Percentiles rank a stretch among this genome's conserved stretches.
These are phyloP conservation scores for Vaccinium myrtillus DNA, from an alignment of 148 eudicot genomes.

Conservation along the genomic window DNA sequence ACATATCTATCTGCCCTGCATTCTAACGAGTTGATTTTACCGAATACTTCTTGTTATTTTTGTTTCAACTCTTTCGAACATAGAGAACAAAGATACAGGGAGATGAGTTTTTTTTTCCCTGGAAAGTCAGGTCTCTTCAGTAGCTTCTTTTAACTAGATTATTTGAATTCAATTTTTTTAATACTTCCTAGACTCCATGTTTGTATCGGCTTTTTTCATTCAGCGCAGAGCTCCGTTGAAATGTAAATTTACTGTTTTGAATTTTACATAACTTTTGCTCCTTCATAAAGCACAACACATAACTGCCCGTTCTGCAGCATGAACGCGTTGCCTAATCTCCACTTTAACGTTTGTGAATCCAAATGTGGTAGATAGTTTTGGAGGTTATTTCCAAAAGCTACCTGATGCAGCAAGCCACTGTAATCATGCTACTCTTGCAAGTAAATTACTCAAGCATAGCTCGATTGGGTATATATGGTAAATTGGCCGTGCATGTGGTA, in stretches of 20 bases:
- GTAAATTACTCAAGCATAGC: background rate
- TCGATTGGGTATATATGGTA: background rate
- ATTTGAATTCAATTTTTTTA: background rate
- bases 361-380: background rate
- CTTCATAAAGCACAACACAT: background rate
- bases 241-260: background rate
- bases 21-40: background rate
- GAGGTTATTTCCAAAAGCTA: background rate
- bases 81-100: background rate
- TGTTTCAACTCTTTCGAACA: background rate
- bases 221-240: background rate
- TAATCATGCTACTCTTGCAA: background rate
- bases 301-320: background rate
- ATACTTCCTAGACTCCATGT: background rate
- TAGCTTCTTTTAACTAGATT: background rate
- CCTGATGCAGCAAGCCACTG: background rate
- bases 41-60: background rate
- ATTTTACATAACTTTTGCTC: background rate
- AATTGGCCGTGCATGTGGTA: background rate
- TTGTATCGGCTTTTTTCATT: background rate
- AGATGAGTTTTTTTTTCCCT: background rate
- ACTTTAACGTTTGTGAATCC: background rate
- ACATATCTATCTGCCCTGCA: background rate
- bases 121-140: background rate
- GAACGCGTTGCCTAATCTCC: background rate